Conservation (phyloP, 176 grass and related monocot genomes). For the Triticum dicoccoides region DNA sequence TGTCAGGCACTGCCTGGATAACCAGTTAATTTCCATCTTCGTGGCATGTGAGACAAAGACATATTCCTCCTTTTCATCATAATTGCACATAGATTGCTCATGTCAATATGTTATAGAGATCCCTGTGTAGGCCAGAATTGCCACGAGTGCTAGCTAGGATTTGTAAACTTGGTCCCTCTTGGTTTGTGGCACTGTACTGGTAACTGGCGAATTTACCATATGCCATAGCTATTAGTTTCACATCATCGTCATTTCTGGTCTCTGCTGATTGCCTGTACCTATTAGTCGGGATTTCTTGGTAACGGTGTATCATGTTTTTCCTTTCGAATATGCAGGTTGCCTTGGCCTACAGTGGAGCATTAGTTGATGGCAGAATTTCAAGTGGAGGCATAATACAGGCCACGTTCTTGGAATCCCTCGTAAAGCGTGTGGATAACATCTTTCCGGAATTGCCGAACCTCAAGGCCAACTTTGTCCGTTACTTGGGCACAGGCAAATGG, state of each 20-base stretch:
- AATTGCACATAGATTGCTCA: background rate
- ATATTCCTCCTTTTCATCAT: background rate
- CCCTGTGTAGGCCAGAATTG: background rate
- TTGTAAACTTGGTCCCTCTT: background rate
- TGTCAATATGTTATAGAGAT: background rate
- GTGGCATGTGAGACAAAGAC: background rate
- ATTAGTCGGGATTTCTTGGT: background rate
- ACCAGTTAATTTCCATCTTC: background rate
- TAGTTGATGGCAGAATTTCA: slow-evolving; percentile 61
- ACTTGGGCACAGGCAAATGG: slow-evolving; percentile 67
- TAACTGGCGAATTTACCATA: background rate
- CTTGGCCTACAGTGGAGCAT: slow-evolving; percentile 74
- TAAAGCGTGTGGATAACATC: slow-evolving; percentile 65
- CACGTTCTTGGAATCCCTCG: slow-evolving; percentile 75
- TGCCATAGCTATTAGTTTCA: slow-evolving; percentile 2
- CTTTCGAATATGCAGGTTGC: slow-evolving; percentile 53
- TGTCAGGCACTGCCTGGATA: background rate
- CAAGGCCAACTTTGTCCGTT: slow-evolving; percentile 43
- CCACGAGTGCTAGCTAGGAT: background rate
- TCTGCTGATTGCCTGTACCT: background rate
- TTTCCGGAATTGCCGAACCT: slow-evolving; percentile 36
- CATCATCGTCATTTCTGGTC: background rate
- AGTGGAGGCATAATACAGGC: slow-evolving; percentile 74
- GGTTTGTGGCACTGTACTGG: background rate
- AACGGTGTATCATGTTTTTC: background rate